Evolutionary conservation across 1,139 yeast species (phyloP).

Genomic region (Geotrichum klebahnii): DNA sequence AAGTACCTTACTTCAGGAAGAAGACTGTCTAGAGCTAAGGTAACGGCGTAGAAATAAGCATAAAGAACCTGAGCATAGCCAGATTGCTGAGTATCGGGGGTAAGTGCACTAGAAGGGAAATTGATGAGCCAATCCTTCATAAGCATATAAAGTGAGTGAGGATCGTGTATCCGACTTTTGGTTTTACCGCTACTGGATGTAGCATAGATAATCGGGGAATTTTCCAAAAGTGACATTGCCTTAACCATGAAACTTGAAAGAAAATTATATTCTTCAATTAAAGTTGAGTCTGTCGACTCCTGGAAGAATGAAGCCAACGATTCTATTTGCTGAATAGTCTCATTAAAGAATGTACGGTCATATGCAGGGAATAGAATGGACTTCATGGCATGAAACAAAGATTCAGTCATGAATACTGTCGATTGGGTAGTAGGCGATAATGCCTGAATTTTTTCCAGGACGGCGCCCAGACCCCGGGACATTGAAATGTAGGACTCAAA

Average conservation of each 20-base stretch:
- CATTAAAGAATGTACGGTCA: slow-evolving; percentile 36
- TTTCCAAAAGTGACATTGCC: slow-evolving; percentile 26
- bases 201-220: no score
- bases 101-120: slow-evolving; percentile 32
- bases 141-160: slow-evolving; percentile 29
- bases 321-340: slow-evolving; percentile 30
- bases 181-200: neutral
- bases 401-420: slow-evolving; percentile 34
- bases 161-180: slow-evolving; percentile 17
- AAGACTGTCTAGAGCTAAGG: slow-evolving; percentile 37
- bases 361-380: slow-evolving; percentile 41
- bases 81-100: slow-evolving; percentile 16
- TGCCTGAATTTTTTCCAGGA: slow-evolving; percentile 31
- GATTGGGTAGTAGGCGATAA: slow-evolving; percentile 31
- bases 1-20: slow-evolving; percentile 43
- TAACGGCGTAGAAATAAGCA: slow-evolving; percentile 39
- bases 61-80: slow-evolving; percentile 29
- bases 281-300: slow-evolving; percentile 5
- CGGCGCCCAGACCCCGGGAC: slow-evolving; percentile 36
- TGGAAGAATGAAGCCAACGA: slow-evolving; percentile 23
- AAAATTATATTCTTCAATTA: slow-evolving; percentile 26
- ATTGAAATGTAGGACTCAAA: slow-evolving; percentile 32
- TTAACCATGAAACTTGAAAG: slow-evolving; percentile 26
- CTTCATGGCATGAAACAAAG: slow-evolving; percentile 35
- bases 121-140: slow-evolving; percentile 33